Evolutionary conservation across 2,329 filamentous ascomycete genomes (phyloP), one percentile per base, ranked within the genome.

Genomic region (Colletotrichum sp.): DNA sequence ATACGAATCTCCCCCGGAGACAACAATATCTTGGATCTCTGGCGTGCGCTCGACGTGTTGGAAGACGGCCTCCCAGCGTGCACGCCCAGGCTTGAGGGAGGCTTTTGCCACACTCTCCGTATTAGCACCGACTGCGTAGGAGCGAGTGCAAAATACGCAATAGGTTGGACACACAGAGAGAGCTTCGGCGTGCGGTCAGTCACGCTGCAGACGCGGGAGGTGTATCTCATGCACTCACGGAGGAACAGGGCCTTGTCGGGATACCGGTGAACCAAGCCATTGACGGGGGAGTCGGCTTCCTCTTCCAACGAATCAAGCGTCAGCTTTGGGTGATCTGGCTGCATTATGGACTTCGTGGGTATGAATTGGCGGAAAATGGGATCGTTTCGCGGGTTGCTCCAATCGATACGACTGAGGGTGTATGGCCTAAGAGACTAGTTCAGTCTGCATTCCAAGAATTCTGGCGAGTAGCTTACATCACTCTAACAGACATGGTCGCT

Each of bases 1-100:
- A 80, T 90, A 93, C 1, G 89, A 85, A 81, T 93, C 92, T 12
- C 91, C 91, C 0, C 92, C 91, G 0, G 91, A 93, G 10, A 93
- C 85, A 1, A 93, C 91, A 43, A 93, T 88, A 78, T 93, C 91
- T 38, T 88, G 85, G 8, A 93, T 82, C 3, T 78, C 81, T 2
- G 86, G 86, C 16, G 83, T 89, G 60, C 81, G 82, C 78, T 88
- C 87, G 64, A 94, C 91, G 80, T 93, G 90, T 4, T 86, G 80
- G 70, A 93, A 89, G n/a, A 88, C 87, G 3, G 83, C 80, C n/a
- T 92, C 86, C 88, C 91, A 92, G n/a, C 88, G 85, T 66, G 78
- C 78, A 10, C 78, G 79, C 2, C 80, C 81, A 1, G 87, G 85
- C 75, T 85, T 87, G 70, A 87, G 82, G 3, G 83, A 82, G 69